These are phyloP conservation scores for Aeminium ludgeri DNA, from an alignment of 495 filamentous ascomycete species.

Conservation along the genomic window DNA sequence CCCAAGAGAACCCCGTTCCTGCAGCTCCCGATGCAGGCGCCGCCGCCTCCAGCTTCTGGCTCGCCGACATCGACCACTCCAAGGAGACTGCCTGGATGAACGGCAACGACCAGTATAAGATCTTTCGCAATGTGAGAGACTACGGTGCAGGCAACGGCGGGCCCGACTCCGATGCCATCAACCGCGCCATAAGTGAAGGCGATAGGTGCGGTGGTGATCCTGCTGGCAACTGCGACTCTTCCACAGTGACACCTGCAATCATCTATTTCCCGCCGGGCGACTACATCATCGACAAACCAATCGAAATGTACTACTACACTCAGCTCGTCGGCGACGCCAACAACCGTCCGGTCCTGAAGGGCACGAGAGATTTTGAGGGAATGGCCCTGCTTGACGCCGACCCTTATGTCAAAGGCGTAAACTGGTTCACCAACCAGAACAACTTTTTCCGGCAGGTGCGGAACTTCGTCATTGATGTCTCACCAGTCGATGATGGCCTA, in stretches of 20 bases:
- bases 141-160: conserved; percentile 34
- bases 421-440: conserved; percentile 89
- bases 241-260: conserved; percentile 30
- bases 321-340: conserved; percentile 50
- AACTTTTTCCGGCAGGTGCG: conserved; percentile 96
- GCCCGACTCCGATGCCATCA: conserved; percentile 39
- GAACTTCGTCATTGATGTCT: conserved; percentile 84
- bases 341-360: conserved; percentile 61
- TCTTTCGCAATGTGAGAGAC: conserved; percentile 33
- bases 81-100: conserved; percentile 54
- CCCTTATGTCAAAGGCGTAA: conserved; percentile 48
- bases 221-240: conserved; percentile 30
- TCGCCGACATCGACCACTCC: conserved; percentile 47
- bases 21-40: neutral
- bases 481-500: conserved; percentile 42
- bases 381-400: conserved; percentile 86
- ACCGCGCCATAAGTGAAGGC: conserved; percentile 31
- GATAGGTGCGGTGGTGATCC: conserved; percentile 28
- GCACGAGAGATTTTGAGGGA: conserved; percentile 50
- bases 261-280: conserved; percentile 46
- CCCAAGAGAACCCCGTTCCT: conserved; percentile 2
- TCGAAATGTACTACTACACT: conserved; percentile 50
- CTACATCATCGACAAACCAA: conserved; percentile 40
- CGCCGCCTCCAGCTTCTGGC: conserved; percentile 45
- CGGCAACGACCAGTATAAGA: conserved; percentile 20